Base-by-base conservation (phyloP, 169 alveolate genomes). In the Blepharisma undulans region DNA sequence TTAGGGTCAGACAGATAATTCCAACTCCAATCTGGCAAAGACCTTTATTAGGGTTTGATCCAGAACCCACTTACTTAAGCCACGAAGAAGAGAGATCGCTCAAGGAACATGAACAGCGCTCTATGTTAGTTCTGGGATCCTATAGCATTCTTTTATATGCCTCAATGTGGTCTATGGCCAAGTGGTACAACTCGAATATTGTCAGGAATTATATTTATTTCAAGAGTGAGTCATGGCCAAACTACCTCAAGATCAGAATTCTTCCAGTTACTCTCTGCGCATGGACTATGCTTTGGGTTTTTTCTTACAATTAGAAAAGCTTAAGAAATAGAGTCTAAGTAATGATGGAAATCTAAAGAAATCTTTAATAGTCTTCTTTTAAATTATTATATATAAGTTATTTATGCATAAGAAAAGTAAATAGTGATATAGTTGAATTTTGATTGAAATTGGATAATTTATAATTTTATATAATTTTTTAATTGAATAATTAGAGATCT, bases 11-110 rank as follows among this genome's bases (percentile, higher is more conserved):
- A 5, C 80, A 74, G 80, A 25, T 74, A 74, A 29, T 74, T 22
- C 80, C 80, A 22, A 74, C 80, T 74, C 80, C 80, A 74, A 22
- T 74, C 33, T 74, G 80, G 80, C 48, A 74, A 22, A 74, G 36
- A 29, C 80, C 29, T 22, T 25, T 3, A 29, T 48, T 48, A 48
- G 66, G 66, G 16, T 48, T 2, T 48, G 66, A 48, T 0, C 66
- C 66, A 48, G 66, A 48, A 18, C 66, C 66, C 3, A 48, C 66
- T 48, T 48, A 48, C 14, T 48, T 48, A 48, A 48, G 66, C 10
- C 80, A 74, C 80, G 36, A 74, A 5, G 80, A 3, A 2, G 30
- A 22, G 30, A 74, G 80, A 5, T 14, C 8, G 2, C 7, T 74
- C 80, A 6, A 22, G 10, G 80, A 22, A 6, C 27, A 25, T 18